These are phyloP conservation scores for Neurospora sp. DNA, from an alignment of 495 filamentous ascomycete species.

Conservation along the genomic window DNA sequence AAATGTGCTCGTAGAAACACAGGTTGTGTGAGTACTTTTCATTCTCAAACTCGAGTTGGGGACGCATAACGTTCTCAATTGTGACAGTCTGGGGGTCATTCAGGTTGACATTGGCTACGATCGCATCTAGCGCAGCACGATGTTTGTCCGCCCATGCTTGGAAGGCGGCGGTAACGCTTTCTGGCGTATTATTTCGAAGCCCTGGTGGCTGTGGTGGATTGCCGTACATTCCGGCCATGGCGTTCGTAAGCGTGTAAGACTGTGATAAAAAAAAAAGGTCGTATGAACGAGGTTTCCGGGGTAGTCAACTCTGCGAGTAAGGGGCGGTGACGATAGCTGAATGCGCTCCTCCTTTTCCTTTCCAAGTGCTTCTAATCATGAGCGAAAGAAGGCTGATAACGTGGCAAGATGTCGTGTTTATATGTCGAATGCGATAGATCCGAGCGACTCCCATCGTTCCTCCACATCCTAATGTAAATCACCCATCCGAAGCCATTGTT, in stretches of 20 bases:
- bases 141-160: conserved; percentile 61
- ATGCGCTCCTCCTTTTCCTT: neutral
- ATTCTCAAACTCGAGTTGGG: conserved; percentile 62
- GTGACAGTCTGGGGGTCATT: conserved; percentile 39
- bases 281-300: neutral
- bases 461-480: neutral
- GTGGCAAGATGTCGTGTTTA: neutral
- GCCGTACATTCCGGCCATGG: conserved; percentile 39
- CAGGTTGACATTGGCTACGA: conserved; percentile 57
- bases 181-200: conserved; percentile 71
- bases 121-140: conserved; percentile 59
- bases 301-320: neutral
- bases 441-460: neutral
- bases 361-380: neutral
- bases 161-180: conserved; percentile 66
- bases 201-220: conserved; percentile 80
- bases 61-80: conserved; percentile 56
- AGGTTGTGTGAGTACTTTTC: conserved; percentile 47
- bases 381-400: neutral
- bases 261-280: neutral
- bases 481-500: neutral
- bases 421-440: neutral
- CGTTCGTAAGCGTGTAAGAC: conserved; percentile 11
- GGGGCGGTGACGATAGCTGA: neutral
- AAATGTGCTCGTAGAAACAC: conserved; percentile 74